A percentile compares a stretch with the other conserved stretches of the same genome.
phyloP scores from a whole-genome alignment of 345 rosid genomes.

The Eucalyptus sp. region DNA sequence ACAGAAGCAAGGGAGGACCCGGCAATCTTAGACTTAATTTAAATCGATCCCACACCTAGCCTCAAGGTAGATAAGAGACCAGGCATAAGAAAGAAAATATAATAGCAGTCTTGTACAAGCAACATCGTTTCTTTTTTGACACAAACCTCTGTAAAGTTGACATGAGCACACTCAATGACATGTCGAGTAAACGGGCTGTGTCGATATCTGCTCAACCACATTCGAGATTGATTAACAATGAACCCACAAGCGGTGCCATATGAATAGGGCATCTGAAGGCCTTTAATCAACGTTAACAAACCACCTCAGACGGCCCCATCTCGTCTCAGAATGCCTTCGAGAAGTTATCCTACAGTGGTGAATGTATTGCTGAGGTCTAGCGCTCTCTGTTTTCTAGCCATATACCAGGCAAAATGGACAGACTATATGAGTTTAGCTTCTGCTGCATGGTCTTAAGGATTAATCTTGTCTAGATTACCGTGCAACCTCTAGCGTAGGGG shows the following conservation, averaged over 20 bases:
- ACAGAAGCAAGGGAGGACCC: too few relatives aligned
- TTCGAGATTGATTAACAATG: neutral
- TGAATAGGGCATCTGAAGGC: too few relatives aligned
- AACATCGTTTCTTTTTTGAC: neutral
- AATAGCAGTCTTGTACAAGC: neutral
- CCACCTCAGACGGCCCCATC: too few relatives aligned
- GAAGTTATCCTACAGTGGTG: too few relatives aligned
- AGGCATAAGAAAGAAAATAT: too few relatives aligned
- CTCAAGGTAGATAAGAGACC: neutral
- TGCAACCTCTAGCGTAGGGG: neutral
- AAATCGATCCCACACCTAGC: too few relatives aligned
- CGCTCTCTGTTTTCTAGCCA: neutral
- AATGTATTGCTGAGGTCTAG: neutral
- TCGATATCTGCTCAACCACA: neutral
- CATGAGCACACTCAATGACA: neutral
- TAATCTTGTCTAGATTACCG: neutral
- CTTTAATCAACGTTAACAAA: too few relatives aligned
- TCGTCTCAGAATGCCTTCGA: too few relatives aligned
- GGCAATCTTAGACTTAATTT: neutral
- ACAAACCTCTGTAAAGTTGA: neutral
- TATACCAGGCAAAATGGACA: neutral
- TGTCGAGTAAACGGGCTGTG: neutral
- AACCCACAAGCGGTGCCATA: too few relatives aligned
- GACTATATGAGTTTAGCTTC: neutral
- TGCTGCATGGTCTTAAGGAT: neutral